A percentile compares a stretch with the other conserved stretches of the same genome.
Conservation (phyloP, 495 filamentous ascomycete genomes). For the Hypoxylon rickii region DNA sequence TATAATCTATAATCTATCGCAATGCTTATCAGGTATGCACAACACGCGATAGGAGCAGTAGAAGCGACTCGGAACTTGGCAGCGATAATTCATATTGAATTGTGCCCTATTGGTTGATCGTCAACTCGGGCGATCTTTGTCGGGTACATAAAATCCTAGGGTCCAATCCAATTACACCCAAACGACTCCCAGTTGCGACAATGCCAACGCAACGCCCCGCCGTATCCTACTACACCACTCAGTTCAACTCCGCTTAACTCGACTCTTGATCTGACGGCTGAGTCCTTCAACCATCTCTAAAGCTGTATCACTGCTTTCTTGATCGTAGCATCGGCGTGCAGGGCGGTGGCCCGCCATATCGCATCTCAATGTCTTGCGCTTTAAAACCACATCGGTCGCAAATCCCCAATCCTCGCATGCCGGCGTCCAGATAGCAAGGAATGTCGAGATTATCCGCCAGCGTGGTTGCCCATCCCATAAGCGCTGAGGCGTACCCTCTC, state of each 20-base stretch:
- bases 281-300: no score
- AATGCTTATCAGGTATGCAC: no score
- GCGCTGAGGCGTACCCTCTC: constrained; percentile 33
- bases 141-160: constrained; percentile 18
- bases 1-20: no score
- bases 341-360: constrained; percentile 35
- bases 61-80: no score
- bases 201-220: not conserved
- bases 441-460: constrained; percentile 30
- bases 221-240: not conserved
- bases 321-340: constrained; percentile 36
- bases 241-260: no score
- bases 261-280: no score
- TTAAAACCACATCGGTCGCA: constrained; percentile 35
- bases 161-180: not conserved
- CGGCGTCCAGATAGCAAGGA: constrained; percentile 36
- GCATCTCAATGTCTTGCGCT: constrained; percentile 28
- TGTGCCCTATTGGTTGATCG: not conserved
- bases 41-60: no score
- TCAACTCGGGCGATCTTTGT: constrained; percentile 21
- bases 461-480: constrained; percentile 34
- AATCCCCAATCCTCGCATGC: constrained; percentile 35
- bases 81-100: no score
- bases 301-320: constrained; percentile 16
- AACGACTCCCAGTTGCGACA: not conserved